Evolutionary conservation across 345 rosid genomes (phyloP).

Genomic region (Ricinus communis): DNA sequence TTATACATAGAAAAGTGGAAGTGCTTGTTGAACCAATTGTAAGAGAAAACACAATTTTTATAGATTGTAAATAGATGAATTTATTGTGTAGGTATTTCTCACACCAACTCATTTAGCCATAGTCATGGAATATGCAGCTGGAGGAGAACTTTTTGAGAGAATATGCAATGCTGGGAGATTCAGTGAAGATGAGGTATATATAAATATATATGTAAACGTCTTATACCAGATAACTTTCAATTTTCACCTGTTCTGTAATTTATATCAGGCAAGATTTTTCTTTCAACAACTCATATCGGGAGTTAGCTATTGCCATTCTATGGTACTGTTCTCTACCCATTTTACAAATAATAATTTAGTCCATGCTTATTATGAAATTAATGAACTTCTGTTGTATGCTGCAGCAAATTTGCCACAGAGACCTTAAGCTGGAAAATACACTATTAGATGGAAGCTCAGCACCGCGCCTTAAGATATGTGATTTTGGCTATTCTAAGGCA

Average conservation of each 20-base stretch:
- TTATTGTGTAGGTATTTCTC: conserved; percentile 16
- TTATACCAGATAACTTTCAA: background rate
- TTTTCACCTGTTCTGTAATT: background rate
- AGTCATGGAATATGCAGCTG: conserved; percentile 33
- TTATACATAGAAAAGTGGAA: too few relatives aligned
- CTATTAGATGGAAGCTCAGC: conserved; percentile 21
- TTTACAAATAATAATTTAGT: background rate
- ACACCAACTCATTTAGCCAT: conserved; percentile 30
- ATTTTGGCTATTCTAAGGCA: conserved; percentile 33
- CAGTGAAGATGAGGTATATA: conserved; percentile 25
- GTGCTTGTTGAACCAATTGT: too few relatives aligned
- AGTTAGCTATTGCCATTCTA: conserved; percentile 31
- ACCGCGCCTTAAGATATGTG: conserved; percentile 28
- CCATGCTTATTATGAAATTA: background rate
- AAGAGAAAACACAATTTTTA: too few relatives aligned
- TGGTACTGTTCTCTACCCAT: conserved; percentile 13
- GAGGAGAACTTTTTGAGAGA: conserved; percentile 29
- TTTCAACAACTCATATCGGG: conserved; percentile 31
- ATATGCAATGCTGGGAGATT: conserved; percentile 31
- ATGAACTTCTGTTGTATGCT: background rate
- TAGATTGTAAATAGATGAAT: background rate
- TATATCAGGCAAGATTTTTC: conserved; percentile 25
- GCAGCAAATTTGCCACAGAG: conserved; percentile 32
- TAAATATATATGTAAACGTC: background rate
- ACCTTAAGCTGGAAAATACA: conserved; percentile 30